Conservation (phyloP, 2,329 filamentous ascomycete species). For the Mycogone perniciosa region DNA sequence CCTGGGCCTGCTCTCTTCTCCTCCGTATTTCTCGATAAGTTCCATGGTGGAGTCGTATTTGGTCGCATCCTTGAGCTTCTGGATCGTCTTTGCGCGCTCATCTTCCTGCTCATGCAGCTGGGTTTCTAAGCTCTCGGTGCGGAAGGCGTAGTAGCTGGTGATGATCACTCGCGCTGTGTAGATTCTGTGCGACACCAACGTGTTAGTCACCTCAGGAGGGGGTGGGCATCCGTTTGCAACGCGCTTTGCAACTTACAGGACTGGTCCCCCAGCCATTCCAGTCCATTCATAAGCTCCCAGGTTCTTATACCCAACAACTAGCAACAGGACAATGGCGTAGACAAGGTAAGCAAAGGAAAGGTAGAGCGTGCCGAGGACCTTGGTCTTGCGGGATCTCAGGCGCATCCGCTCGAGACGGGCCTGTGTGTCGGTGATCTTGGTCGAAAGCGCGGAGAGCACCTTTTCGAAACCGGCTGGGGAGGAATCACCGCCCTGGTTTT, state of each 20-base stretch:
- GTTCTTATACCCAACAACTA: constrained; percentile 79
- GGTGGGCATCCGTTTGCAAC: background rate
- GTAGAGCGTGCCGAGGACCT: constrained; percentile 85
- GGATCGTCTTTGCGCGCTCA: constrained; percentile 80
- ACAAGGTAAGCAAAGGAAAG: constrained; percentile 85
- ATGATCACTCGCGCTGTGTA: constrained; percentile 64
- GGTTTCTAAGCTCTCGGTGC: constrained; percentile 61
- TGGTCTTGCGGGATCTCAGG: constrained; percentile 67
- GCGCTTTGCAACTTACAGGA: constrained; percentile 51
- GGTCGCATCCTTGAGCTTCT: constrained; percentile 89
- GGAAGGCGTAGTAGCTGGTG: constrained; percentile 71
- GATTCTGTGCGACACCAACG: constrained; percentile 50
- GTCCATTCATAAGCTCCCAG: constrained; percentile 74
- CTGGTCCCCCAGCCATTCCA: constrained; percentile 68
- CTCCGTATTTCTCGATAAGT: constrained; percentile 89
- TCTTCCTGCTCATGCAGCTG: constrained; percentile 69
- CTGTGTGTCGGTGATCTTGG: constrained; percentile 72
- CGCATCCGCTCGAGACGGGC: constrained; percentile 67
- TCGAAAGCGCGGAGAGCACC: constrained; percentile 71
- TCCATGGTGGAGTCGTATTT: constrained; percentile 94
- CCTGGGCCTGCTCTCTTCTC: constrained; percentile 40
- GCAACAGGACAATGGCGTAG: constrained; percentile 69
- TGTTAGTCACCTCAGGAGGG: background rate
- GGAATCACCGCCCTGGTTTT: constrained; percentile 62
- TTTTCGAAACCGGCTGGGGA: constrained; percentile 93